Percentiles rank a stretch among this genome's conserved stretches.
phyloP scores from a whole-genome alignment of 331 rosid genomes.

The Quercus lobata region DNA sequence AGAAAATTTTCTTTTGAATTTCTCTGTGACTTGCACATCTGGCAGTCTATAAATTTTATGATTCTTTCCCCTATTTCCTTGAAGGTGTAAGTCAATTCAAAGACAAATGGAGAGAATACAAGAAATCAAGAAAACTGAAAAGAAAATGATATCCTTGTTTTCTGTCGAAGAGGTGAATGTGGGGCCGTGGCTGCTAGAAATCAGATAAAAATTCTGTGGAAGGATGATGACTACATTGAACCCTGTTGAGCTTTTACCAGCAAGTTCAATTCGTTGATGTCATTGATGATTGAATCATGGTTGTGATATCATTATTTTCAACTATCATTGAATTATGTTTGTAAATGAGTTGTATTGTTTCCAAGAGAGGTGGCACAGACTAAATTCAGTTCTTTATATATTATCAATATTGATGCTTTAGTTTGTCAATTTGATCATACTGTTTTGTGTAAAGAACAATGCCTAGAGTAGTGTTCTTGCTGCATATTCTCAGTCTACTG shows the following conservation, averaged over 20 bases:
- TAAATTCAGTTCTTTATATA: no score
- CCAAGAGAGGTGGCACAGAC: no score
- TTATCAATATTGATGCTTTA: no score
- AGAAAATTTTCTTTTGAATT: neutral
- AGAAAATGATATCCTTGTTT: slow-evolving; percentile 53
- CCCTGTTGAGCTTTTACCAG: slow-evolving; percentile 68
- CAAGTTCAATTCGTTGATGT: slow-evolving; percentile 24
- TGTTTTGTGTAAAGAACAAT: no score
- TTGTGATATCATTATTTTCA: neutral
- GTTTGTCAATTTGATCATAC: no score
- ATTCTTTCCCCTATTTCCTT: slow-evolving; percentile 2
- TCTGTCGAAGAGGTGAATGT: slow-evolving; percentile 62
- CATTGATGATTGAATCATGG: neutral
- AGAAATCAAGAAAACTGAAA: slow-evolving; percentile 53
- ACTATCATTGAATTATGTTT: neutral
- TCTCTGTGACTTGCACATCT: neutral
- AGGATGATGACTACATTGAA: slow-evolving; percentile 65
- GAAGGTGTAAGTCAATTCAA: slow-evolving; percentile 65
- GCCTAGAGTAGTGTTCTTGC: no score
- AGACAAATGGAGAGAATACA: slow-evolving; percentile 65
- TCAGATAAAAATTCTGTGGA: slow-evolving; percentile 67
- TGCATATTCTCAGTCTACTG: no score
- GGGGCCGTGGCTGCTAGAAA: slow-evolving; percentile 85
- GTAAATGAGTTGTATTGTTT: no score
- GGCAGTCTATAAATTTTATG: neutral